Evolutionary conservation across 139 green algal species (phyloP).

Genomic region (Trebouxia sp.): DNA sequence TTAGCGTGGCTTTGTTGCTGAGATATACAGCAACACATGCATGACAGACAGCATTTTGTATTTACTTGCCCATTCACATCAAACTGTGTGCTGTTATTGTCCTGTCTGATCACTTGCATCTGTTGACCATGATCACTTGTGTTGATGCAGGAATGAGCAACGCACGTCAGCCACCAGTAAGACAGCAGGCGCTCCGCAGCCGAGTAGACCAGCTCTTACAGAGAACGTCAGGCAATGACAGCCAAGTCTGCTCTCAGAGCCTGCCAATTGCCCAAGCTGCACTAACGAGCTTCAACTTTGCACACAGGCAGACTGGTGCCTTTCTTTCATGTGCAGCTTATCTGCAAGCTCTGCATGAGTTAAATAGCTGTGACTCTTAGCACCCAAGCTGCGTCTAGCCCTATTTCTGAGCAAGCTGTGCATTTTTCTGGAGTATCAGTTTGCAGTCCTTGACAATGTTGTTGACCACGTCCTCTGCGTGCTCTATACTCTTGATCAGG

Average conservation of each 20-base stretch:
- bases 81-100: too few species aligned
- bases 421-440: neutral
- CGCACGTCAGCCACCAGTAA: neutral
- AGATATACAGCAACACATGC: neutral
- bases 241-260: neutral
- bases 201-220: constrained; percentile 1
- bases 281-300: too few species aligned
- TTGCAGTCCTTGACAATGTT: neutral
- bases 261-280: too few species aligned
- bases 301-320: too few species aligned
- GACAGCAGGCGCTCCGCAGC: neutral
- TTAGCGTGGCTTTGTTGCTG: too few species aligned
- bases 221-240: constrained; percentile 10
- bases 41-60: neutral
- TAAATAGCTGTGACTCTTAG: neutral
- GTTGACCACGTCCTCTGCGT: neutral
- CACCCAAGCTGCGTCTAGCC: neutral
- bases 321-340: too few species aligned
- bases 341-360: neutral
- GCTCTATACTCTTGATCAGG: neutral
- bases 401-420: too few species aligned
- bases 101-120: too few species aligned
- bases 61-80: too few species aligned
- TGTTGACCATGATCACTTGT: neutral
- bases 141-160: neutral